Percentiles rank a stretch among this genome's conserved stretches.
Evolutionary conservation across 164 flowering plant species (phyloP).

Genomic region (Litsea cubeba): DNA sequence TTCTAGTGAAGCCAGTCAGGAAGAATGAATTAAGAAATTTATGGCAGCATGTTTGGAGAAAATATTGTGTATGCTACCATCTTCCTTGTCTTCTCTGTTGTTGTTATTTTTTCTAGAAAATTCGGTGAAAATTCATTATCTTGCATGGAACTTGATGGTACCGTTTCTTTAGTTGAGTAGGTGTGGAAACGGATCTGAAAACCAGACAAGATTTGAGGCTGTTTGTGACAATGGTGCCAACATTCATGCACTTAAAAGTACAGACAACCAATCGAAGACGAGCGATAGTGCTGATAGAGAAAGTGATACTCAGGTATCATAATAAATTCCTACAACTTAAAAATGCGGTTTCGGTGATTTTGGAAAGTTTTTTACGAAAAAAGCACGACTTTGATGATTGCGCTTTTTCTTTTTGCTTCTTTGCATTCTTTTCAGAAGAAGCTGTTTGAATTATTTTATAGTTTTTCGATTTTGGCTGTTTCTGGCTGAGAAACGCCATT

Average conservation of each 20-base stretch:
- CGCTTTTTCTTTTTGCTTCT: too few relatives aligned
- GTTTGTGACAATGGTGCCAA: constrained; percentile 29
- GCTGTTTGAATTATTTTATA: not conserved
- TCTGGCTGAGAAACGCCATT: too few relatives aligned
- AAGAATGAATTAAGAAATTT: constrained; percentile 47
- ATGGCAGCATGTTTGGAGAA: constrained; percentile 66
- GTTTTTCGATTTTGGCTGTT: not conserved
- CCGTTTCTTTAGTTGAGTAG: constrained; percentile 17
- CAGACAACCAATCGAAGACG: constrained; percentile 16
- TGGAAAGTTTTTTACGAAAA: too few relatives aligned
- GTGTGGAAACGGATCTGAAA: constrained; percentile 20
- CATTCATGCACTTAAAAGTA: constrained; percentile 24
- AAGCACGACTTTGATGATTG: too few relatives aligned
- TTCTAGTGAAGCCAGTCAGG: constrained; percentile 50
- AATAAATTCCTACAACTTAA: not conserved
- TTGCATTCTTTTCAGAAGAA: too few relatives aligned
- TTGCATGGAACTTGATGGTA: not conserved
- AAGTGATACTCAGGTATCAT: constrained; percentile 33
- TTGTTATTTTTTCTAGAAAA: not conserved
- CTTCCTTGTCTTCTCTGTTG: not conserved
- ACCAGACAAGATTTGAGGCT: constrained; percentile 17
- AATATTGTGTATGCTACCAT: constrained; percentile 29
- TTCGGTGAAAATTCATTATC: not conserved
- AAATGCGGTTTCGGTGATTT: too few relatives aligned
- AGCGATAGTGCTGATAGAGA: constrained; percentile 27